These are phyloP conservation scores for Aschersonia sp. DNA, from an alignment of 2,329 filamentous ascomycete species.

Conservation along the genomic window DNA sequence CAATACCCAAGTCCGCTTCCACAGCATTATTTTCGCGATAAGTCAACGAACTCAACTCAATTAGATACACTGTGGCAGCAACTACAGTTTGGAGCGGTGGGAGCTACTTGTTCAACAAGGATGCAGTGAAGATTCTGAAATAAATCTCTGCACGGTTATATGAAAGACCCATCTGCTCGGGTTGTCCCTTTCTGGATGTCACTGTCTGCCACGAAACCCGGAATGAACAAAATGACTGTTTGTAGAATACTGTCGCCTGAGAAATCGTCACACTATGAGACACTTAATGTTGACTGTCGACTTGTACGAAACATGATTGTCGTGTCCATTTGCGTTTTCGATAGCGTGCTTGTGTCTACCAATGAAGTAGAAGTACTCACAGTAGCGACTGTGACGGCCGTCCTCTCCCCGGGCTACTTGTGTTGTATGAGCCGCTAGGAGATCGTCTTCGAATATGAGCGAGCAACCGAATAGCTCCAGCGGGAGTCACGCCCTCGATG, in stretches of 20 bases:
- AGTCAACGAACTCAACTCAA: background rate
- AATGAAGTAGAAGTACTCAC: background rate
- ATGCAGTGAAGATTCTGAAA: slow-evolving; percentile 74
- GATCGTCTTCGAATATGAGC: slow-evolving; percentile 35
- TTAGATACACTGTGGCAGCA: slow-evolving; percentile 66
- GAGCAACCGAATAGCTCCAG: slow-evolving; percentile 45
- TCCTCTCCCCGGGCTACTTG: too few species aligned
- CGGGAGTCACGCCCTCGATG: slow-evolving; percentile 63
- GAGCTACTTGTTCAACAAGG: slow-evolving; percentile 78
- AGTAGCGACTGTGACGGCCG: too few species aligned
- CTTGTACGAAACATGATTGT: too few species aligned
- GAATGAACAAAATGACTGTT: too few species aligned
- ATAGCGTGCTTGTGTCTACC: background rate
- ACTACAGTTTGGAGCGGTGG: slow-evolving; percentile 91
- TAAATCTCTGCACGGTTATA: background rate
- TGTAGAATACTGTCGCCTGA: too few species aligned
- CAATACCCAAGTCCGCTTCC: background rate
- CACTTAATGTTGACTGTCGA: too few species aligned
- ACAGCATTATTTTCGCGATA: background rate
- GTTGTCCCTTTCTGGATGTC: too few species aligned
- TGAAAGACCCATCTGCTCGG: too few species aligned
- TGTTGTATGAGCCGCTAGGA: background rate
- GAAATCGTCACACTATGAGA: too few species aligned
- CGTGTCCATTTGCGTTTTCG: too few species aligned
- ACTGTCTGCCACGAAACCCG: too few species aligned